Evolutionary conservation across 176 grass and related monocot genomes (phyloP).

Genomic region (Otatea glauca): DNA sequence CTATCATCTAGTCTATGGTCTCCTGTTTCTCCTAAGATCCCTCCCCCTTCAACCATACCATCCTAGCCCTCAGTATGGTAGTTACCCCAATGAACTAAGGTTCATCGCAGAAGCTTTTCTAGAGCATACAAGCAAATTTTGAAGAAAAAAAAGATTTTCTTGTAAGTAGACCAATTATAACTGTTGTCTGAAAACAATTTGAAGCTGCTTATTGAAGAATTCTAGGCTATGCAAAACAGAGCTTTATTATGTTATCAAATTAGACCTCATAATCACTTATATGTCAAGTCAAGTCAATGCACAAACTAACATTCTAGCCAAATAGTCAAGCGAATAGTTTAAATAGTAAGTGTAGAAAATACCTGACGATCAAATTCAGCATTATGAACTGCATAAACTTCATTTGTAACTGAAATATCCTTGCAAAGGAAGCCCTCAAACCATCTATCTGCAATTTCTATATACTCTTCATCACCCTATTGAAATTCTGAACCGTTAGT

Average conservation of each 20-base stretch:
- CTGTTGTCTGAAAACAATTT: not conserved
- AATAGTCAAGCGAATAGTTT: not conserved
- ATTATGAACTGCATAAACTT: constrained; percentile 83
- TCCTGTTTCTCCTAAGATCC: too few species aligned
- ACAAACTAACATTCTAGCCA: not conserved
- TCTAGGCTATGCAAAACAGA: not conserved
- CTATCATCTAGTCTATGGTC: too few species aligned
- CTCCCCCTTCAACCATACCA: too few species aligned
- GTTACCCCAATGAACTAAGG: too few species aligned
- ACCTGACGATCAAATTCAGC: constrained; percentile 95
- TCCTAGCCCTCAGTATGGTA: too few species aligned
- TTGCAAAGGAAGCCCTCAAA: constrained; percentile 75
- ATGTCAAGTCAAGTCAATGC: constrained; percentile 14
- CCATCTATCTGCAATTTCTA: constrained; percentile 75
- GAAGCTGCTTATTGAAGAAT: not conserved
- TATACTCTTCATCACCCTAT: constrained; percentile 65
- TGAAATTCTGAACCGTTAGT: constrained; percentile 33
- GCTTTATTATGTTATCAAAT: not conserved
- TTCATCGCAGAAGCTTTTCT: not conserved
- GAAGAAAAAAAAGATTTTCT: not conserved
- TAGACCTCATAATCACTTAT: not conserved
- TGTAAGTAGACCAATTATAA: not conserved
- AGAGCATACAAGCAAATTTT: constrained; percentile 2
- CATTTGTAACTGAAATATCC: constrained; percentile 81
- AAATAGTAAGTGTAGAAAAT: constrained; percentile 14